phyloP scores from a whole-genome alignment of 441 rosid species.

The Lagerstroemia fauriei region DNA sequence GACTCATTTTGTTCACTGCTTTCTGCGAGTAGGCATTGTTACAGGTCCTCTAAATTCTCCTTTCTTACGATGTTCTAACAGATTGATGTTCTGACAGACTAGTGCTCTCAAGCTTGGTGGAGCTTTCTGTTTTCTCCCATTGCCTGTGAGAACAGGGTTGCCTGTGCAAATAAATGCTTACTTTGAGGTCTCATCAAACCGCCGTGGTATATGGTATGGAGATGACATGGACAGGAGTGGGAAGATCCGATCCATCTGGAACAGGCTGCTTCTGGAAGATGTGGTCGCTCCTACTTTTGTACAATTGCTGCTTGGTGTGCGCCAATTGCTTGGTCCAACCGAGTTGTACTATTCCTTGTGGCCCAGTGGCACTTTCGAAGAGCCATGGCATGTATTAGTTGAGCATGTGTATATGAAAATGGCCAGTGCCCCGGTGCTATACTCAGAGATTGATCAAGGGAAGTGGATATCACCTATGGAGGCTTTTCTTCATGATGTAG shows the following conservation, averaged over 20 bases:
- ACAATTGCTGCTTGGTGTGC: conserved; percentile 67
- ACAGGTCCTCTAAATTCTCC: conserved; percentile 1
- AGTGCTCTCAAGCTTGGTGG: conserved; percentile 72
- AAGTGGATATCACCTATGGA: conserved; percentile 80
- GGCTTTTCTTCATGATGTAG: conserved; percentile 87
- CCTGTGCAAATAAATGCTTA: conserved; percentile 87
- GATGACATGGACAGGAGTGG: conserved; percentile 99
- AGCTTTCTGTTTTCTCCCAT: conserved; percentile 96
- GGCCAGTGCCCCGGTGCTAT: conserved; percentile 61
- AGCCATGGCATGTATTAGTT: conserved; percentile 91
- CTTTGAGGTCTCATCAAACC: conserved; percentile 97
- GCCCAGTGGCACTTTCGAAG: conserved; percentile 89
- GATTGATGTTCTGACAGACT: conserved; percentile 49
- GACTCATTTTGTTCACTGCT: neutral
- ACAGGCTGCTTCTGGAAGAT: conserved; percentile 92
- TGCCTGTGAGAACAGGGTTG: conserved; percentile 93
- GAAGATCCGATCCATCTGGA: conserved; percentile 91
- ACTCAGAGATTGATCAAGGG: conserved; percentile 73
- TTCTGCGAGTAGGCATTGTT: neutral
- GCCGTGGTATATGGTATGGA: conserved; percentile 99
- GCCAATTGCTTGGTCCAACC: conserved; percentile 61
- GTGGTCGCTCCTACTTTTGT: conserved; percentile 74
- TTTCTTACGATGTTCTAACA: neutral
- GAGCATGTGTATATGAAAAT: conserved; percentile 74
- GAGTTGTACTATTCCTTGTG: conserved; percentile 71